Base-by-base conservation (phyloP, 1,284 basidiomycete genomes). In the Rhodotorula mucilaginosa region DNA sequence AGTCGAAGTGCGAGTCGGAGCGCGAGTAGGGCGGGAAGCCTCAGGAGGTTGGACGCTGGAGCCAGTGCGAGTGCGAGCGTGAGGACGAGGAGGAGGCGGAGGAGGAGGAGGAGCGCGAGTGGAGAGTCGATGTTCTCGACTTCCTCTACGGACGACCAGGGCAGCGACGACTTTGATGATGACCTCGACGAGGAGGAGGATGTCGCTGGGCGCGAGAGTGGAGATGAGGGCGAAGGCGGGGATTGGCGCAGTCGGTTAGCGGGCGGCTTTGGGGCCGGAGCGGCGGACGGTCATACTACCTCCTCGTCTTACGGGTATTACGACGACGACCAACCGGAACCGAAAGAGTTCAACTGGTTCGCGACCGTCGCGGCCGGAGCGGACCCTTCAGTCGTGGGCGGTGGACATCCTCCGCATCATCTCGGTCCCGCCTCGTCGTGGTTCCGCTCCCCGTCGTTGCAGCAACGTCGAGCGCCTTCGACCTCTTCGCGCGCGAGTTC, bases 401-500 rank as follows among this genome's bases (percentile, higher is more conserved):
- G 6, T 7, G 54, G 54, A 12, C 52, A 56, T 44, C 10, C 39
- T 10, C 39, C 39, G 8, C 39, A 44, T 26, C 13, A n/a, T 21
- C 31, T 16, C 62, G 52, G 62, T 15, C 46, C 44, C 49, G 52
- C 60, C n/a, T 39, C 44, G 49, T 47, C 29, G 29, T 56, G 56
- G 21, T 64, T 58, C 47, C 59, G 70, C 21, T 61, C 70, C 16
- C 60, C 61, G 19, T 59, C 56, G 18, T n/a, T 64, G 29, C 39
- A 61, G 56, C 52, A 49, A 16, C 29, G 64, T 3, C 68, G 64
- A 3, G 16, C 59, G 26, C 47, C 47, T 13, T 61, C 59, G 26
- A 52, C 39, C 10, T 39, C 52, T n/a, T 64, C 61, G 4, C n/a
- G 74, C 54, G 64, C 65, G 58, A 77, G 66, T 58, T 67, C 65